Evolutionary conservation across 2,329 filamentous ascomycete genomes (phyloP), one percentile per base, ranked within the genome.

Genomic region (Ophiobolus disseminans): DNA sequence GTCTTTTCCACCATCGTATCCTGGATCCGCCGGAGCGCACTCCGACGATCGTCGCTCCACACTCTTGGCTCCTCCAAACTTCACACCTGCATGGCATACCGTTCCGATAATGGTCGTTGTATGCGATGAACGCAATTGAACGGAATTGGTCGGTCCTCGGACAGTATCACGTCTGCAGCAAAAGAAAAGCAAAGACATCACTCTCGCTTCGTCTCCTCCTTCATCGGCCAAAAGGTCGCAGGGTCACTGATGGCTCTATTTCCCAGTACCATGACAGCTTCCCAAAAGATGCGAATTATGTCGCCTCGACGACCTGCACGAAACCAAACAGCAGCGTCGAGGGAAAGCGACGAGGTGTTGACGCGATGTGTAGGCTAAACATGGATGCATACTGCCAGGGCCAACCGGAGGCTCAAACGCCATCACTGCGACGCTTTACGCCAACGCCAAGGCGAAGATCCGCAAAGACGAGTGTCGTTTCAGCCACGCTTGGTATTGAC

Each of bases 401-500:
- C 46, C 11, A 17, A 19, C 41, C 30, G 39, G 16, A 34, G 14
- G 23, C 9, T 42, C 37, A 32, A 45, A 37, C 38, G 43, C 26
- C 32, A 48, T 38, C 34, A 48, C 42, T 31, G 50, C 21, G 43
- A 36, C 45, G 19, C 23, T 34, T 36, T 35, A 26, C 48, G 48
- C 40, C 45, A 40, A 42, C 22, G 60, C 58, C 58, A 63, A 62
- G 58, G 43, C 44, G 8, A 32, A 42, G 60, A 63, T 62, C 58
- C 57, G 47, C 58, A 52, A 44, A 40, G 38, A 45, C 53, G 39
- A 53, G 39, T 26, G 45, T 52, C 14, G 65, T 67, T 68, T 66
- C 65, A 66, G 63, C 58, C 57, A 61, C 43, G 55, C 59, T 59
- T 66, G 53, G 56, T 50, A 45, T 35, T 50, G 36, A 21, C 26